Percentiles rank a stretch among this genome's conserved stretches.
phyloP scores from a whole-genome alignment of 2,329 filamentous ascomycete species.

The Fusarium luffae region DNA sequence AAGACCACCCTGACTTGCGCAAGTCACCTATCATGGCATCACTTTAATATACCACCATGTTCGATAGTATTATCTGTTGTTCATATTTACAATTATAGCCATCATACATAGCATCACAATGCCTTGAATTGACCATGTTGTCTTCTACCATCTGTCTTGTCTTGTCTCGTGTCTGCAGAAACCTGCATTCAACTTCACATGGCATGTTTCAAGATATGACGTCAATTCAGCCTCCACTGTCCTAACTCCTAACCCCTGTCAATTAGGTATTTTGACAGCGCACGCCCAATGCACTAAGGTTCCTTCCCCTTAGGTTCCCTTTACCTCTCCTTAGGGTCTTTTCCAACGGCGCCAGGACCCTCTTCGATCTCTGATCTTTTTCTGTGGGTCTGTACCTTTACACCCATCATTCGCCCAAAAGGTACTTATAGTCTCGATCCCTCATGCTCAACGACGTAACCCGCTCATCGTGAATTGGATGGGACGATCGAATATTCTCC shows the following conservation, averaged over 20 bases:
- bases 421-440: slow-evolving; percentile 25
- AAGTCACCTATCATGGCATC: slow-evolving; percentile 16
- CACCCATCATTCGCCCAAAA: neutral
- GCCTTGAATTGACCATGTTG: neutral
- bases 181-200: slow-evolving; percentile 20
- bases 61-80: neutral
- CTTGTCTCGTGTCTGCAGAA: slow-evolving; percentile 18
- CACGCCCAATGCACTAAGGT: slow-evolving; percentile 17
- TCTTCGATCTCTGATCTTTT: slow-evolving; percentile 1
- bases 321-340: neutral
- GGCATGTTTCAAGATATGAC: slow-evolving; percentile 24
- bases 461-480: slow-evolving; percentile 33
- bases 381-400: slow-evolving; percentile 5
- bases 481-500: slow-evolving; percentile 29
- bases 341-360: slow-evolving; percentile 25
- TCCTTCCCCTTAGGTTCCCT: neutral
- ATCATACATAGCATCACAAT: slow-evolving; percentile 2
- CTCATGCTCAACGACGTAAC: slow-evolving; percentile 9
- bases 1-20: slow-evolving; percentile 11
- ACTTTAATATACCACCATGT: neutral
- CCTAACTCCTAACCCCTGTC: slow-evolving; percentile 22
- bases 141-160: neutral
- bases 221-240: slow-evolving; percentile 30
- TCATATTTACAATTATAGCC: neutral
- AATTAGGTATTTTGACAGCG: slow-evolving; percentile 18